phyloP scores from a whole-genome alignment of 805 yeast species.

The Hanseniaspora valbyensis region DNA sequence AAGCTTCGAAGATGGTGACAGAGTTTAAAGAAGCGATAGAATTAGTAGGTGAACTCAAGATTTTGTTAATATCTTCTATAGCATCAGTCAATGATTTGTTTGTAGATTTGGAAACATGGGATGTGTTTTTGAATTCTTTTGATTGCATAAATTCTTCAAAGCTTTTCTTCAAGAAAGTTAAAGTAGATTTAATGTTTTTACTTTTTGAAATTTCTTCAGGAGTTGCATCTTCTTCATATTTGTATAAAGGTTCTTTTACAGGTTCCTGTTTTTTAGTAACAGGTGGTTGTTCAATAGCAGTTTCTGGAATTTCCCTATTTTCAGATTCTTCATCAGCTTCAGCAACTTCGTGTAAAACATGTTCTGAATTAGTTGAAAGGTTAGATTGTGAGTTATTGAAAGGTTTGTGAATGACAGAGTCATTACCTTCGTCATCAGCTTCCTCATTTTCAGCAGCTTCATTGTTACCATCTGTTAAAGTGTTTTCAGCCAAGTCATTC shows the following conservation, averaged over 20 bases:
- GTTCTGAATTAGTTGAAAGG: not conserved
- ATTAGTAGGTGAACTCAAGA: constrained; percentile 19
- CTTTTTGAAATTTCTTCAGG: constrained; percentile 17
- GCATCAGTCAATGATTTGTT: constrained; percentile 27
- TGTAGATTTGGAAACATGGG: constrained; percentile 26
- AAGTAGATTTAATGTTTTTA: constrained; percentile 27
- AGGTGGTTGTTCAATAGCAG: too few relatives aligned
- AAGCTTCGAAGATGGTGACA: constrained; percentile 59
- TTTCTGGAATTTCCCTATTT: constrained; percentile 13
- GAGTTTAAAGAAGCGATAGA: constrained; percentile 32
- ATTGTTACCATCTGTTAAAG: not conserved
- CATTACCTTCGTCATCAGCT: constrained; percentile 2
- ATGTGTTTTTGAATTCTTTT: constrained; percentile 46
- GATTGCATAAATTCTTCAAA: constrained; percentile 45
- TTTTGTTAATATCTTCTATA: constrained; percentile 24
- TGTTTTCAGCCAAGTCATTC: not conserved
- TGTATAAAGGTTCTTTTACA: constrained; percentile 16
- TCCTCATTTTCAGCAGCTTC: not conserved
- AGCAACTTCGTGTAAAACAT: constrained; percentile 20
- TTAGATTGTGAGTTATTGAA: not conserved
- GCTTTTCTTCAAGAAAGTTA: constrained; percentile 42
- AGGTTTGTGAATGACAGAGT: constrained; percentile 4
- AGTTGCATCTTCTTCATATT: constrained; percentile 20
- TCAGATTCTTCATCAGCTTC: constrained; percentile 22
- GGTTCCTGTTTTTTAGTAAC: not conserved